Conservation (phyloP, 2,329 filamentous ascomycete genomes). For the Botryotinia narcissicola region DNA sequence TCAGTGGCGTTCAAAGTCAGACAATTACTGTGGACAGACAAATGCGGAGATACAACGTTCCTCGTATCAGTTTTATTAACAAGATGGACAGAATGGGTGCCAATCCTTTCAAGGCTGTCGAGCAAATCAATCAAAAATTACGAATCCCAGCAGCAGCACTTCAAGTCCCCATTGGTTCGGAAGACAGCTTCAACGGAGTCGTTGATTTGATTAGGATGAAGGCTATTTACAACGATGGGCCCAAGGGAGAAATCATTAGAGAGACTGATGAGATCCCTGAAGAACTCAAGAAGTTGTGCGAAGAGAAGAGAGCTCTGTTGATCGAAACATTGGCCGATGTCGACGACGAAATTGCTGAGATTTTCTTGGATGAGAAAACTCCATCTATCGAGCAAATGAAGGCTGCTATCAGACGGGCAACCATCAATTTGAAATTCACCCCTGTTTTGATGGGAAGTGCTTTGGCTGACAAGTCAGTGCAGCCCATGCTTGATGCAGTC, state of each 20-base stretch:
- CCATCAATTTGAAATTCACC: constrained; percentile 85
- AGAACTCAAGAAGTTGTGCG: constrained; percentile 70
- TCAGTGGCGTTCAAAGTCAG: constrained; percentile 95
- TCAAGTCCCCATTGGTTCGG: constrained; percentile 88
- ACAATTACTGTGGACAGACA: constrained; percentile 98
- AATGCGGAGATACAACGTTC: constrained; percentile 98
- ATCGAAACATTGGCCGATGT: constrained; percentile 97
- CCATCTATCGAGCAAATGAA: constrained; percentile 83
- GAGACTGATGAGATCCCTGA: constrained; percentile 78
- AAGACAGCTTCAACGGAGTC: constrained; percentile 89
- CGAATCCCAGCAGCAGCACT: constrained; percentile 90
- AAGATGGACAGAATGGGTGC: constrained; percentile 99
- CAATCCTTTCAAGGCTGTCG: constrained; percentile 95
- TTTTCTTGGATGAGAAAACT: constrained; percentile 83
- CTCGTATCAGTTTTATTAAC: constrained; percentile 93
- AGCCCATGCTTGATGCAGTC: constrained; percentile 95
- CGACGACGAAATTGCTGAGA: constrained; percentile 94
- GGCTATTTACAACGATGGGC: constrained; percentile 87
- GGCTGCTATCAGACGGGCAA: constrained; percentile 85
- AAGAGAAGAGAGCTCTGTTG: constrained; percentile 79
- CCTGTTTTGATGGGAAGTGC: constrained; percentile 97
- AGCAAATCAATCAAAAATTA: constrained; percentile 96
- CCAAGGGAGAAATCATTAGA: constrained; percentile 73
- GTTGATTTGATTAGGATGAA: constrained; percentile 92
- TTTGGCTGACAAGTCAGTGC: constrained; percentile 88